Conservation (phyloP, 225 moss, liverwort and hornwort genomes). For the Antitrichia curtipendula region DNA sequence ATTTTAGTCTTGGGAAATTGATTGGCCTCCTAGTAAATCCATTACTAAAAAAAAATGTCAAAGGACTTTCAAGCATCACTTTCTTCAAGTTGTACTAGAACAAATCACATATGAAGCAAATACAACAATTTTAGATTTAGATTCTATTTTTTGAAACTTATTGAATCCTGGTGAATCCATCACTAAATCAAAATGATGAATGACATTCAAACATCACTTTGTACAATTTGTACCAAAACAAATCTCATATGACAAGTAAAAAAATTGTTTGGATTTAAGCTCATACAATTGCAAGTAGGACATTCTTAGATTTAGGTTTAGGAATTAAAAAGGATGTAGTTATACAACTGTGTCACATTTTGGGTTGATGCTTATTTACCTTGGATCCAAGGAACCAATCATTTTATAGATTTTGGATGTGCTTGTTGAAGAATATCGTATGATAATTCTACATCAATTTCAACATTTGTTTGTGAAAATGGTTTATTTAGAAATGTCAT, state of each 20-base stretch:
- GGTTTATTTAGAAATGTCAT: neutral
- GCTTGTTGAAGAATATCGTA: neutral
- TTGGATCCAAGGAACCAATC: neutral
- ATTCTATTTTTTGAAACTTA: neutral
- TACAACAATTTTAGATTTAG: neutral
- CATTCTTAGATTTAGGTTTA: neutral
- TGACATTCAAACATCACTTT: too few relatives aligned
- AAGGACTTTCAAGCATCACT: neutral
- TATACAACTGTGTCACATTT: neutral
- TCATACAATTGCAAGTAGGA: neutral
- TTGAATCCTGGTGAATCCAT: too few relatives aligned
- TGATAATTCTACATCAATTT: rapidly evolving
- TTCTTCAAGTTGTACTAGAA: neutral
- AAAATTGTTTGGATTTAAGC: neutral
- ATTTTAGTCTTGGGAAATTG: neutral
- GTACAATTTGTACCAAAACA: too few relatives aligned
- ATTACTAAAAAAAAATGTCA: neutral
- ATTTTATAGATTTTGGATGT: neutral
- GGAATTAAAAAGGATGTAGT: neutral
- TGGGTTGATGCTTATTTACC: neutral
- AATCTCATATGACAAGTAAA: neutral
- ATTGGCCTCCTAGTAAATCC: rapidly evolving
- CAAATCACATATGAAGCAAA: neutral
- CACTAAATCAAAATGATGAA: too few relatives aligned
- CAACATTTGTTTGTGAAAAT: neutral